phyloP scores from a whole-genome alignment of 305 asterid species.

The Solanum aculeatissimum region DNA sequence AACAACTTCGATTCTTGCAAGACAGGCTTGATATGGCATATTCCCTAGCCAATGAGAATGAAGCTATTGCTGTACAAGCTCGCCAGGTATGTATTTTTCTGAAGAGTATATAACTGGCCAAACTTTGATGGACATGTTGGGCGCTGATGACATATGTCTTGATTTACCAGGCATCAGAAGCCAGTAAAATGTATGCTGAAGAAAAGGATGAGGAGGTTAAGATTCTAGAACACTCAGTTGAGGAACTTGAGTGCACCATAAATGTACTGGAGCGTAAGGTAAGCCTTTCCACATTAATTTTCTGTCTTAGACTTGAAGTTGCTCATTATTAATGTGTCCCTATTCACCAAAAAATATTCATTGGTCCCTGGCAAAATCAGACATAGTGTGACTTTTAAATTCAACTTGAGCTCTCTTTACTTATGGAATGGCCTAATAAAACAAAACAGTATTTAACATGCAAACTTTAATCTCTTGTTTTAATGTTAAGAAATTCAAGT shows the following conservation, averaged over 20 bases:
- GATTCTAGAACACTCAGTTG: constrained; percentile 70
- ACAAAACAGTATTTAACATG: background rate
- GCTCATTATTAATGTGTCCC: background rate
- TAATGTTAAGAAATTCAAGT: background rate
- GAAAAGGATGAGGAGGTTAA: constrained; percentile 90
- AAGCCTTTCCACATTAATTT: constrained; percentile 13
- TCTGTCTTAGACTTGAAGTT: background rate
- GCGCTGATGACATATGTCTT: constrained; percentile 6
- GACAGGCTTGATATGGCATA: constrained; percentile 54
- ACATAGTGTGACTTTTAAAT: constrained; percentile 5
- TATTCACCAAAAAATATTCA: background rate
- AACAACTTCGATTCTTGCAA: constrained; percentile 51
- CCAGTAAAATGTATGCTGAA: constrained; percentile 68
- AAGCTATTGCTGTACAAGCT: constrained; percentile 72
- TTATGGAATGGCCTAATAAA: background rate
- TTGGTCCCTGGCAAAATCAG: background rate
- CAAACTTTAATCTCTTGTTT: background rate
- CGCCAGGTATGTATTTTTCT: constrained; percentile 39
- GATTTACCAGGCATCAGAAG: constrained; percentile 53
- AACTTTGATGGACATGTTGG: constrained; percentile 1
- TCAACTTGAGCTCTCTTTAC: background rate
- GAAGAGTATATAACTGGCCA: constrained; percentile 6
- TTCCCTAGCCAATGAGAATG: constrained; percentile 78
- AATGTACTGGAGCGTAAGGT: constrained; percentile 83
- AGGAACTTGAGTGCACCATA: constrained; percentile 90